Evolutionary conservation across 176 grass and related monocot species (phyloP).

Genomic region (Avena insularis): DNA sequence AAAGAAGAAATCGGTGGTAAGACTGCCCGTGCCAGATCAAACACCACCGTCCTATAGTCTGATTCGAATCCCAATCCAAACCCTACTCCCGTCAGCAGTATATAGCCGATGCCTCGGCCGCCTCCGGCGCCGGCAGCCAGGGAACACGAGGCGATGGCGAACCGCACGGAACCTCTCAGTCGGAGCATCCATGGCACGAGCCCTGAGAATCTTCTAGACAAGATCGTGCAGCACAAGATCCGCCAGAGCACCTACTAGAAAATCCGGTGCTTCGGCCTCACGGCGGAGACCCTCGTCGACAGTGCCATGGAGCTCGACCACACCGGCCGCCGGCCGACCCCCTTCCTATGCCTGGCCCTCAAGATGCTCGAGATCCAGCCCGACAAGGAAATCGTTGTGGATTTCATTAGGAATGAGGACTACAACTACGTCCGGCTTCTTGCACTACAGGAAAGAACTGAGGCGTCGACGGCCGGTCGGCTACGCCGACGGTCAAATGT

Average conservation of each 20-base stretch:
- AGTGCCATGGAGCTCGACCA: slow-evolving; percentile 43
- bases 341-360: slow-evolving; percentile 82
- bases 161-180: slow-evolving; percentile 67
- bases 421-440: slow-evolving; percentile 88
- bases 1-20: too few species aligned
- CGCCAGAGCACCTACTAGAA: slow-evolving; percentile 85
- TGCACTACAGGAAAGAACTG: too few species aligned
- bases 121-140: not conserved
- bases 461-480: too few species aligned
- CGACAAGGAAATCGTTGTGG: slow-evolving; percentile 91
- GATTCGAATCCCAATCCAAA: too few species aligned
- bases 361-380: slow-evolving; percentile 99
- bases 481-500: too few species aligned
- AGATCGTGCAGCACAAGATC: slow-evolving; percentile 88
- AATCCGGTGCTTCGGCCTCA: slow-evolving; percentile 84
- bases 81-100: too few species aligned
- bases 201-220: slow-evolving; percentile 86
- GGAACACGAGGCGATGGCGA: slow-evolving; percentile 59
- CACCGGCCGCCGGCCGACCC: slow-evolving; percentile 57
- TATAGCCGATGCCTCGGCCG: not conserved
- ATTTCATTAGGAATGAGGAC: slow-evolving; percentile 96
- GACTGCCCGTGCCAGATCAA: too few species aligned
- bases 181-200: slow-evolving; percentile 87
- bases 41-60: too few species aligned
- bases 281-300: slow-evolving; percentile 81